Conservation (phyloP, 768 basidiomycete genomes). For the Favolaschia claudopus region DNA sequence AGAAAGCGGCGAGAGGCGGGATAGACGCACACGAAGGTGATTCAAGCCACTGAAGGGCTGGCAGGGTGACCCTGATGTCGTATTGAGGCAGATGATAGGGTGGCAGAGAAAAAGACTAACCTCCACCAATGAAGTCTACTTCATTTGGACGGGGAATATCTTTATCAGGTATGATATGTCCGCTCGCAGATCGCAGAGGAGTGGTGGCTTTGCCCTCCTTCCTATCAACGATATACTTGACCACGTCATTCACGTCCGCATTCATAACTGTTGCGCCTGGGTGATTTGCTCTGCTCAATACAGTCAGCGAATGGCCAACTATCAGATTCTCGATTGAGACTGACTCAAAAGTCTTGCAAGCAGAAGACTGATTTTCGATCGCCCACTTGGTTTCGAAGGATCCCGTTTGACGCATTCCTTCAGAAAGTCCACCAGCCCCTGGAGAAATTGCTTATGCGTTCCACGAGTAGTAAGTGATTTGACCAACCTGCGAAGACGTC, state of each 20-base stretch:
- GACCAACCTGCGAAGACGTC: conserved; percentile 13
- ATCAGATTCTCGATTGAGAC: conserved; percentile 1
- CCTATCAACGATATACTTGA: neutral
- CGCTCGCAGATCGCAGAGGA: neutral
- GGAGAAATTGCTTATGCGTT: too few species aligned
- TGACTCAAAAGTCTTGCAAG: conserved; percentile 54
- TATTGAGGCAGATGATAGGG: neutral
- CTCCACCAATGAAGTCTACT: neutral
- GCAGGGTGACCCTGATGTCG: conserved; percentile 7
- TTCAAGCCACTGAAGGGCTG: conserved; percentile 20
- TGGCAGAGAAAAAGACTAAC: neutral
- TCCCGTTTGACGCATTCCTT: conserved; percentile 50
- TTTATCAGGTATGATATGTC: conserved; percentile 1
- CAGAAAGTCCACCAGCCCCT: conserved; percentile 57
- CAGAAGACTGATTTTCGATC: conserved; percentile 52
- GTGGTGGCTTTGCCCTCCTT: neutral
- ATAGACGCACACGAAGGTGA: neutral
- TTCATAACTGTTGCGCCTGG: neutral
- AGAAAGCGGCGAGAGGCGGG: too few species aligned
- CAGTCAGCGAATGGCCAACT: neutral
- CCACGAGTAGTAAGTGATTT: neutral
- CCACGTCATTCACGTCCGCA: conserved; percentile 3
- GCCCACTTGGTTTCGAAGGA: conserved; percentile 57
- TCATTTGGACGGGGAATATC: conserved; percentile 4
- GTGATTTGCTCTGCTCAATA: conserved; percentile 10